These are phyloP conservation scores for Cercospora beticola DNA, from an alignment of 2,329 filamentous ascomycete species.

Conservation along the genomic window DNA sequence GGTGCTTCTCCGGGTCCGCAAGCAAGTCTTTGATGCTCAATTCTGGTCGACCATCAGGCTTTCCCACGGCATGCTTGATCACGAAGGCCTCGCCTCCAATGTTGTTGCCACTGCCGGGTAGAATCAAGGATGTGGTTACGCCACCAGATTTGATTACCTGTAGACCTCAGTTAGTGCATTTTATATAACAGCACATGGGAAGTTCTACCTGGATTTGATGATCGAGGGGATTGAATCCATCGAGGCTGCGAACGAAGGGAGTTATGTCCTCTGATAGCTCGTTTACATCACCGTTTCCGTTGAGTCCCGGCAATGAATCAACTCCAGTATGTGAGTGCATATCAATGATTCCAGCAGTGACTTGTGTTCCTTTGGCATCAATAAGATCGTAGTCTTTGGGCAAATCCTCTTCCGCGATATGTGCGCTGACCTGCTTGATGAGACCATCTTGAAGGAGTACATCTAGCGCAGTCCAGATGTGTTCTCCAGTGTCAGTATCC, in stretches of 20 bases:
- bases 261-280: constrained; percentile 65
- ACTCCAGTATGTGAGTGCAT: constrained; percentile 70
- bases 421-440: constrained; percentile 54
- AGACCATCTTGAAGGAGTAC: constrained; percentile 62
- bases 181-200: background rate
- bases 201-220: constrained; percentile 54
- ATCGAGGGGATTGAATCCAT: constrained; percentile 63
- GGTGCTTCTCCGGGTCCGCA: constrained; percentile 63
- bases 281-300: constrained; percentile 60
- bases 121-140: constrained; percentile 66
- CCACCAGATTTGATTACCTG: constrained; percentile 68
- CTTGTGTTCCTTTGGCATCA: constrained; percentile 59
- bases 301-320: constrained; percentile 55
- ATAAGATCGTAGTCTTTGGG: constrained; percentile 53
- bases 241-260: constrained; percentile 66
- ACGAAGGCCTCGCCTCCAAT: constrained; percentile 70
- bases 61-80: constrained; percentile 66
- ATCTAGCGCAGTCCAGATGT: constrained; percentile 60
- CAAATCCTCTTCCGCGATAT: constrained; percentile 47
- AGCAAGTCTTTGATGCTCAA: constrained; percentile 64
- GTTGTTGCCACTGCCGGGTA: constrained; percentile 69
- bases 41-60: constrained; percentile 59
- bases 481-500: constrained; percentile 53
- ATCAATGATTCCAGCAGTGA: constrained; percentile 68
- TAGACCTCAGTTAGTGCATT: background rate